Percentiles rank a stretch among this genome's conserved stretches.
These are phyloP conservation scores for Polyporus tsugae DNA, from an alignment of 1,284 basidiomycete species.

Conservation along the genomic window DNA sequence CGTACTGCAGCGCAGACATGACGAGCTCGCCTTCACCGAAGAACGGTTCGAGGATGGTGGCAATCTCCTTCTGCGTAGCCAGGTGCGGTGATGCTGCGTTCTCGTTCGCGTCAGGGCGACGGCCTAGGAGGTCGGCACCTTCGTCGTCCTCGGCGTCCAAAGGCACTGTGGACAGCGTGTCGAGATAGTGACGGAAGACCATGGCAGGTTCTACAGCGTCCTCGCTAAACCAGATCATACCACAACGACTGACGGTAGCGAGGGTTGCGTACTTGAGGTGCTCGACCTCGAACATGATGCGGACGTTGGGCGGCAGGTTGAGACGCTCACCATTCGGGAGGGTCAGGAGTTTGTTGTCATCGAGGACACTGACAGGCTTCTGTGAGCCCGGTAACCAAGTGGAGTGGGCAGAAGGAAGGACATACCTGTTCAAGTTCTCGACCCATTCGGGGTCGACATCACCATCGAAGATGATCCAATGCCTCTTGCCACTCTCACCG, in stretches of 20 bases:
- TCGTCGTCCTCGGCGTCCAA: conserved; percentile 95
- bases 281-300: conserved; percentile 99
- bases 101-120: conserved; percentile 61
- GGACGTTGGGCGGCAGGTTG: conserved; percentile 95
- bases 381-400: conserved; percentile 24
- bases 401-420: conserved; percentile 21
- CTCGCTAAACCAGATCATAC: conserved; percentile 99
- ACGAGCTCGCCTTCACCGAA: conserved; percentile 89
- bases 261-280: conserved; percentile 97
- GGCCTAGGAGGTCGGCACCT: conserved; percentile 63
- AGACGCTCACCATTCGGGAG: conserved; percentile 98
- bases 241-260: conserved; percentile 99
- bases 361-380: conserved; percentile 79
- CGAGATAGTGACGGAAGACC: conserved; percentile 92
- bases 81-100: conserved; percentile 71
- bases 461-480: conserved; percentile 99
- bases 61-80: conserved; percentile 84
- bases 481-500: conserved; percentile 95
- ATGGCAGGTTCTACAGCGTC: conserved; percentile 92
- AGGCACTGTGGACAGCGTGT: conserved; percentile 78
- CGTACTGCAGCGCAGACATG: conserved; percentile 79
- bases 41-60: conserved; percentile 80
- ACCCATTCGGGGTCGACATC: conserved; percentile 99
- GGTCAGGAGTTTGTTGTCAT: conserved; percentile 98
- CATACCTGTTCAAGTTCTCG: conserved; percentile 97